Evolutionary conservation across 495 filamentous ascomycete species (phyloP), one percentile per base, ranked within the genome.

Genomic region (Lepraria neglecta): DNA sequence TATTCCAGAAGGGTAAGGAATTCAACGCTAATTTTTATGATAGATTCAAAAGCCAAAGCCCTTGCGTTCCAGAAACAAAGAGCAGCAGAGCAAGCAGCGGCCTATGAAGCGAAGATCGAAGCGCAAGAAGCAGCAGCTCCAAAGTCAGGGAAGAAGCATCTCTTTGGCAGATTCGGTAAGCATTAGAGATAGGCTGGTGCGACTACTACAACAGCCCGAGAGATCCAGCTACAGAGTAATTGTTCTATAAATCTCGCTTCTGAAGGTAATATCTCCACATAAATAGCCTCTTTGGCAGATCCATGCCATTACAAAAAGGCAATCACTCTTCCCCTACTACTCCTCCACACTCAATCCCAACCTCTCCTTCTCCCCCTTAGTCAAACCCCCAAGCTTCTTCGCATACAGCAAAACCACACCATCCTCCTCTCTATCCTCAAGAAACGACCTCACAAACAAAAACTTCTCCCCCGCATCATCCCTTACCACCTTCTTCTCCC

Each of bases 21-120:
- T 24, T 24, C 24, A 24, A 24, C 24, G 24, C 24, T 24, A 1
- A 24, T 24, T 24, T 24, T 2, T 24, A 2, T 24, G 24, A 46
- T 15, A 58, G 56, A 35, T 46, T 58, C 56, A 19, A 58, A 46
- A 33, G 56, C 27, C 21, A 31, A 58, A 58, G 56, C 56, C 3
- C 11, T 14, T 4, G 42, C 10, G 9, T 46, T 58, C 42, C 56
- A 58, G 56, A 58, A 58, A 11, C 56, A 58, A 57, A 58, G 42
- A 33, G 24, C 11, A 17, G 42, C 42, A 6, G 56, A 58, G 48
- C 28, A 17, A 28, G 24, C 28, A n/a, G 48, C 48, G 28, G 48
- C 48, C 48, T 51, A 28, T 9, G 48, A 51, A n/a, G 48, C 48
- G 48, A 51, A 51, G 15, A 51, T 31, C 4, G 28, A 51, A 51